These are phyloP conservation scores for Aureobasidium pullulans DNA, from an alignment of 2,329 filamentous ascomycete genomes.

Conservation along the genomic window DNA sequence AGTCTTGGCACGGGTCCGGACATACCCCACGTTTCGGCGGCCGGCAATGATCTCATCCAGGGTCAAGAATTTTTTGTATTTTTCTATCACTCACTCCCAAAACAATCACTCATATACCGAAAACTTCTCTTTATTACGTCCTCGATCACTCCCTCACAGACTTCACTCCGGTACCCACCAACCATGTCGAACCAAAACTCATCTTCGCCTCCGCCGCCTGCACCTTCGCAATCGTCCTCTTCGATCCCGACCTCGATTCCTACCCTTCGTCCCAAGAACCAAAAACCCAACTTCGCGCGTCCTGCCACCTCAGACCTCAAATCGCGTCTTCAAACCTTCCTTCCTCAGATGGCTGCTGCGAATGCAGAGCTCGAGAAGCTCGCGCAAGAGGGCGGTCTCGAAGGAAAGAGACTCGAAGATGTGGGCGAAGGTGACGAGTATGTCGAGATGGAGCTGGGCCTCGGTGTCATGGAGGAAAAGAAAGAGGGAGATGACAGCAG, in stretches of 20 bases:
- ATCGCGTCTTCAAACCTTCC: constrained; percentile 23
- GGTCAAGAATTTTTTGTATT: constrained; percentile 5
- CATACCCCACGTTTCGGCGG: not conserved
- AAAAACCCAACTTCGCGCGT: not conserved
- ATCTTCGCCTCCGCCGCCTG: not conserved
- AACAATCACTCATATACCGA: not conserved
- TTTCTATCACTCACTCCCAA: not conserved
- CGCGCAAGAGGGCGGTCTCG: constrained; percentile 17
- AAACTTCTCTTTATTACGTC: not conserved
- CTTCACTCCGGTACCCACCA: not conserved
- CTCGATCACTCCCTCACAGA: not conserved
- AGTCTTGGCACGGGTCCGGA: not conserved
- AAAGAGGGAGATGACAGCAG: constrained; percentile 13
- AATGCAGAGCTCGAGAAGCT: constrained; percentile 23
- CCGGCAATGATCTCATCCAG: not conserved
- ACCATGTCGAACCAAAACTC: constrained; percentile 2
- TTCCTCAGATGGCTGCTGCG: constrained; percentile 26
- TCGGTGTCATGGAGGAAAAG: constrained; percentile 29
- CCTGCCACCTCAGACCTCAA: constrained; percentile 18
- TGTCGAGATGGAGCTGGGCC: constrained; percentile 30
- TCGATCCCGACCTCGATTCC: not conserved
- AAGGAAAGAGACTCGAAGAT: constrained; percentile 25
- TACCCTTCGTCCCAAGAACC: constrained; percentile 6
- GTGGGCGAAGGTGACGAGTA: constrained; percentile 26
- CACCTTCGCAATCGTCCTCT: not conserved